Conservation (phyloP, 169 alveolate species). For the Eimeria praecox region DNA sequence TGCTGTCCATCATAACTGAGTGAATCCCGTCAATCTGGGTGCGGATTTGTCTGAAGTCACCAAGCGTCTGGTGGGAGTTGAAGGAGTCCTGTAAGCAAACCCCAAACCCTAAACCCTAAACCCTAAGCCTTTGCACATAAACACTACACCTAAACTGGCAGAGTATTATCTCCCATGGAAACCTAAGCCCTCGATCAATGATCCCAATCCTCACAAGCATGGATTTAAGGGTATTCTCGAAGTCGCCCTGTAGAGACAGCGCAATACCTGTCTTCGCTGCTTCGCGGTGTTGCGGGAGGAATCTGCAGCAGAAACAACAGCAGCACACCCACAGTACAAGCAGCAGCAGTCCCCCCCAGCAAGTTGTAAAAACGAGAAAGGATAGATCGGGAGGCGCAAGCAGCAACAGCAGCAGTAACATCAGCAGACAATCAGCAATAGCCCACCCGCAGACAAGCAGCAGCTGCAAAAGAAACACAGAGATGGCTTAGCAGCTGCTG, state of each 20-base stretch:
- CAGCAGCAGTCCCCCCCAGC: not conserved
- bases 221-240: slow-evolving; percentile 28
- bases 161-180: not conserved
- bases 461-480: not conserved
- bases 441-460: not conserved
- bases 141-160: not conserved
- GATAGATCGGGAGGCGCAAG: not conserved
- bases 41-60: slow-evolving; percentile 62
- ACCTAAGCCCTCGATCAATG: not conserved
- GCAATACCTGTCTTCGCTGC: slow-evolving; percentile 52
- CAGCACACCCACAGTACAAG: not conserved
- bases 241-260: slow-evolving; percentile 49
- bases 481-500: not conserved
- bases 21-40: slow-evolving; percentile 80
- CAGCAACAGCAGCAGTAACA: not conserved
- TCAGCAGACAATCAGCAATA: not conserved
- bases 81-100: slow-evolving; percentile 53
- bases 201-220: slow-evolving; percentile 36
- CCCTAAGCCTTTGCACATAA: not conserved
- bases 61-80: slow-evolving; percentile 68
- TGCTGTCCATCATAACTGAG: slow-evolving; percentile 69
- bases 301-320: slow-evolving; percentile 53
- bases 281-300: slow-evolving; percentile 3
- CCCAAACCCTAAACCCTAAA: not conserved
- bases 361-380: not conserved